phyloP scores from a whole-genome alignment of 176 grass and related monocot genomes.

The Microstegium vimineum region DNA sequence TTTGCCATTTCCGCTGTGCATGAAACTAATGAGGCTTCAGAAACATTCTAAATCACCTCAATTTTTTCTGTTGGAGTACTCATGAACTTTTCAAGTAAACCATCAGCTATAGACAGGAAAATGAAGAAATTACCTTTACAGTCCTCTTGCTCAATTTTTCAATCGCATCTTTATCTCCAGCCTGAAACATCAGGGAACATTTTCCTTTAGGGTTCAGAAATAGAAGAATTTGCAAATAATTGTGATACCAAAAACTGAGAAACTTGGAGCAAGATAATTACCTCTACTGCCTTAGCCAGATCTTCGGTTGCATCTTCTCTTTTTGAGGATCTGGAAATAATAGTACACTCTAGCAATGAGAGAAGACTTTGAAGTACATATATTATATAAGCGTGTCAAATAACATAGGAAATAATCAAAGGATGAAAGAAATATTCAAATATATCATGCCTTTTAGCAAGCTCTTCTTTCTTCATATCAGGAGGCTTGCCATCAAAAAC shows the following conservation, averaged over 20 bases:
- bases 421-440: neutral
- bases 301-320: conserved; percentile 90
- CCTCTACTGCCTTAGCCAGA: conserved; percentile 75
- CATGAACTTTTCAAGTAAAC: neutral
- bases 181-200: conserved; percentile 38
- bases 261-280: conserved; percentile 22
- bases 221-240: neutral
- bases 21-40: neutral
- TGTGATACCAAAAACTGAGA: neutral
- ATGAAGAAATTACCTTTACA: conserved; percentile 67
- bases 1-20: neutral
- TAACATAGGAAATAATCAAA: neutral
- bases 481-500: conserved; percentile 97
- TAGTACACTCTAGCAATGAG: neutral
- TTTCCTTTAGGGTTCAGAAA: conserved; percentile 1
- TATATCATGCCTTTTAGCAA: conserved; percentile 65
- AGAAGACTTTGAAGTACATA: neutral
- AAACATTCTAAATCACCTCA: neutral
- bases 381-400: neutral
- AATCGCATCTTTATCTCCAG: conserved; percentile 75
- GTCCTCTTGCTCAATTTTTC: conserved; percentile 96
- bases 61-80: neutral
- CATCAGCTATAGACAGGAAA: neutral
- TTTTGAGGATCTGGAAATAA: conserved; percentile 58
- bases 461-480: conserved; percentile 86